phyloP scores from a whole-genome alignment of 2,329 filamentous ascomycete species.

The Trichoderma sp. region DNA sequence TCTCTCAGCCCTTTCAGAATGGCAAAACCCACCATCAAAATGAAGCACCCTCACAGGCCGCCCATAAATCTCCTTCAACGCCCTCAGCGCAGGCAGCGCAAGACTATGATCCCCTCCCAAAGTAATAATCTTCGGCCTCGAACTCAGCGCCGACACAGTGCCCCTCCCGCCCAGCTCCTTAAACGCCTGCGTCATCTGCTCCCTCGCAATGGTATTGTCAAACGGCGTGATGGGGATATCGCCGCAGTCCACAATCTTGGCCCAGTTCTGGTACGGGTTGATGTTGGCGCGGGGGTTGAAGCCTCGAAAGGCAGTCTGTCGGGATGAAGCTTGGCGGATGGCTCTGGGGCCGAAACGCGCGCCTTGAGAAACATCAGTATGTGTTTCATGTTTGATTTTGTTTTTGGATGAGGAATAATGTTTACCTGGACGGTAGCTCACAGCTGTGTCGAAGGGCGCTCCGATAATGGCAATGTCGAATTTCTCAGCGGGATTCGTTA shows the following conservation, averaged over 20 bases:
- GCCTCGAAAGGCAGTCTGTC: conserved; percentile 77
- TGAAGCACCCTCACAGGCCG: conserved; percentile 69
- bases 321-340: conserved; percentile 79
- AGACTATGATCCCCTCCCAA: conserved; percentile 75
- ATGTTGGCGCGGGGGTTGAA: conserved; percentile 78
- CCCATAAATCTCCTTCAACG: conserved; percentile 62
- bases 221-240: conserved; percentile 87
- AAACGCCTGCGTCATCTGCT: conserved; percentile 83
- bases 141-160: conserved; percentile 38
- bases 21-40: conserved; percentile 57
- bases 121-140: conserved; percentile 61
- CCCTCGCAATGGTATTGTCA: conserved; percentile 78
- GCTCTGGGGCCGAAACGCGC: conserved; percentile 85
- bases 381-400: not conserved
- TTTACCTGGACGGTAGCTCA: conserved; percentile 66
- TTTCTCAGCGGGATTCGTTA: conserved; percentile 62
- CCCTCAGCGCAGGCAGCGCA: conserved; percentile 68
- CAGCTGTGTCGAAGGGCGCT: conserved; percentile 73
- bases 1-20: too few species aligned
- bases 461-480: conserved; percentile 75
- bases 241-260: conserved; percentile 83
- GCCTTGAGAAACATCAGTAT: conserved; percentile 38
- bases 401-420: not conserved
- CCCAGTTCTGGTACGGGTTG: conserved; percentile 83
- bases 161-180: conserved; percentile 59